Conservation (phyloP, 83 land plant species). For the Thuja plicata region DNA sequence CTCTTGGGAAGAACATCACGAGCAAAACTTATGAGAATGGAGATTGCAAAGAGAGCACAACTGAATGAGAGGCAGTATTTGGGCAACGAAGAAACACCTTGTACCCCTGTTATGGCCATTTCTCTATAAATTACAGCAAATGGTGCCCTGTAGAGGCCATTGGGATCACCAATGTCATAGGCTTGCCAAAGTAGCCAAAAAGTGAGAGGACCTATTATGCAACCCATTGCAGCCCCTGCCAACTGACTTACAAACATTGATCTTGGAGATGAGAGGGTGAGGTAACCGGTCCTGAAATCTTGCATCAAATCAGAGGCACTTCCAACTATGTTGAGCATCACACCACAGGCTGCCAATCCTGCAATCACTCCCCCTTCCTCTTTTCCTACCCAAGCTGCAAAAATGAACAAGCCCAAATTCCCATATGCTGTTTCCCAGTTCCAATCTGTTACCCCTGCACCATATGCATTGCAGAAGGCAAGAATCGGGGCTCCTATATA, state of each 20-base stretch:
- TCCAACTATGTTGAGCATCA: slow-evolving; percentile 47
- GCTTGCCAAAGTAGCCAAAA: slow-evolving; percentile 60
- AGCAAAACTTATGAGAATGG: slow-evolving; percentile 25
- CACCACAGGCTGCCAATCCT: slow-evolving; percentile 49
- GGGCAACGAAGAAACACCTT: slow-evolving; percentile 38
- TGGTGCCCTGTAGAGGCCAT: slow-evolving; percentile 32
- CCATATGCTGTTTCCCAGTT: slow-evolving; percentile 45
- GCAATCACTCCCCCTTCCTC: slow-evolving; percentile 37
- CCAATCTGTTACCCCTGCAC: slow-evolving; percentile 54
- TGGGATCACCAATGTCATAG: slow-evolving; percentile 28
- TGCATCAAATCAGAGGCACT: slow-evolving; percentile 50
- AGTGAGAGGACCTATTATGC: slow-evolving; percentile 41
- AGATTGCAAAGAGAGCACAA: slow-evolving; percentile 2
- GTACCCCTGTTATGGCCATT: slow-evolving; percentile 40
- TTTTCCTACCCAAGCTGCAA: slow-evolving; percentile 42
- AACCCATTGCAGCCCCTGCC: slow-evolving; percentile 41
- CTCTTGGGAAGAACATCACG: slow-evolving; percentile 25
- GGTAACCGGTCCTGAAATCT: slow-evolving; percentile 54
- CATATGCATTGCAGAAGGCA: slow-evolving; percentile 58
- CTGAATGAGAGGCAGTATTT: slow-evolving; percentile 38
- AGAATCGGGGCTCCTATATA: slow-evolving; percentile 36
- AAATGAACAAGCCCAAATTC: slow-evolving; percentile 42
- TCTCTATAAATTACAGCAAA: slow-evolving; percentile 27
- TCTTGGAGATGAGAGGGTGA: slow-evolving; percentile 46
- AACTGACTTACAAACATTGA: slow-evolving; percentile 46